Base-by-base conservation (phyloP, 495 filamentous ascomycete genomes). In the Paragyromitra xinjiangensis region DNA sequence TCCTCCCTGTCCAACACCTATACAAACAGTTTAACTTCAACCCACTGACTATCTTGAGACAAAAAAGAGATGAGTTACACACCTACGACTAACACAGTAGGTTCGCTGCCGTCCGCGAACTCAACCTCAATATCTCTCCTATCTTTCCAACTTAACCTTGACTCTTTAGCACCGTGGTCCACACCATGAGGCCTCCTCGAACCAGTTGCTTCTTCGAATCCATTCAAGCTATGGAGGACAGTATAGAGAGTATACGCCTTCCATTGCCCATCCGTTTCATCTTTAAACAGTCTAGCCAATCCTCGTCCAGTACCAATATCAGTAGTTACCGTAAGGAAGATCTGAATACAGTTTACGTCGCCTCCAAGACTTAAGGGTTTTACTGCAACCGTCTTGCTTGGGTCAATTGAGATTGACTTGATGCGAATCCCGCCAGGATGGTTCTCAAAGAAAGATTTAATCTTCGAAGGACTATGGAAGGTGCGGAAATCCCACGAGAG, bases 241-340 rank as follows among this genome's bases (percentile, higher is more conserved):
- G 91, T 91, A 78, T 89, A 92, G 16, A 92, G 77, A 0, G 87
- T 87, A 84, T 90, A 93, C 11, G 90, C 88, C 84, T 89, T 92
- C 90, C 89, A 92, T 29, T 84, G 75, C 0, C 83, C 86, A 58
- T 85, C 84, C 1, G 62, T 75, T 22, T 77, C 75, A 58, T 87
- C 85, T 72, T 88, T 85, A 1, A 88, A 85, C 44, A 92, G 82
- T 48, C 88, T 85, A 2, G 88, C 84, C 11, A 91, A 79, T 1
- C 91, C 91, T 0, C 85, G 82, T 3, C 91, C 91, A 16, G 81
- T 77, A 12, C 91, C 90, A 7, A 87, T 78, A 7, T 86, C 82
- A 0, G 88, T 89, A 34, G 85, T 84, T 26, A 90, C 84, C 7
- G 79, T 85, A 58, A 89, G 85, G 76, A 86, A 89, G 12, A 88